Conservation (phyloP, 768 basidiomycete genomes). For the Russula olivacea region DNA sequence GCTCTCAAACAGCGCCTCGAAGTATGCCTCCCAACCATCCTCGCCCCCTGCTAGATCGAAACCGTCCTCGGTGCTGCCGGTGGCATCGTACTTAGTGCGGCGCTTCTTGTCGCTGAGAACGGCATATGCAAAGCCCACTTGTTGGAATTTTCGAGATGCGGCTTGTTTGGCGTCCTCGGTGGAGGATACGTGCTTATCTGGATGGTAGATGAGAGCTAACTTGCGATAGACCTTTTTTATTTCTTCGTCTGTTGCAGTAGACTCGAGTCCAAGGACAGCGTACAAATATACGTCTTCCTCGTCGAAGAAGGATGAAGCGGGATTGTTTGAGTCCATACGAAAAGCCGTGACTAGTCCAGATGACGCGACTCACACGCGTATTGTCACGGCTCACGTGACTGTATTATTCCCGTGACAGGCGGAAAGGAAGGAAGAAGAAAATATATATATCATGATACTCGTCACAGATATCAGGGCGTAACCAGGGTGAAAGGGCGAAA, state of each 20-base stretch:
- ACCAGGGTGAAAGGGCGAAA: no score
- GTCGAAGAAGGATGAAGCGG: slow-evolving; percentile 71
- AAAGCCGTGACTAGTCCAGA: neutral
- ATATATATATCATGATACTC: neutral
- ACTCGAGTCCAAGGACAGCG: slow-evolving; percentile 53
- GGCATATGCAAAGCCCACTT: slow-evolving; percentile 90
- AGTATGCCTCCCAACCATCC: slow-evolving; percentile 94
- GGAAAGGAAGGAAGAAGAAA: neutral
- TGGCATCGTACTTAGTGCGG: slow-evolving; percentile 73
- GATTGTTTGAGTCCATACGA: slow-evolving; percentile 46
- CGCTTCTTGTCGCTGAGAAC: slow-evolving; percentile 76
- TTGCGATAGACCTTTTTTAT: slow-evolving; percentile 84
- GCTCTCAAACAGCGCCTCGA: slow-evolving; percentile 80
- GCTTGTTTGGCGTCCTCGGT: slow-evolving; percentile 55
- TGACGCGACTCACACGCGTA: neutral
- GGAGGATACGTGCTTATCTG: slow-evolving; percentile 77
- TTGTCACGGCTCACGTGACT: slow-evolving; percentile 14
- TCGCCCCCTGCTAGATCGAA: slow-evolving; percentile 65
- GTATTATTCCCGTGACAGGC: neutral
- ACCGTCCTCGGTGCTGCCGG: slow-evolving; percentile 80
- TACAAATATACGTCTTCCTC: slow-evolving; percentile 78
- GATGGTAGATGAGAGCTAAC: slow-evolving; percentile 76
- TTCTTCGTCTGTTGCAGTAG: slow-evolving; percentile 52
- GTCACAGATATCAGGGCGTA: neutral
- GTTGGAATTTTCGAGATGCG: slow-evolving; percentile 79